phyloP scores from a whole-genome alignment of 2,329 filamentous ascomycete species.

The Colletotrichum magnum region DNA sequence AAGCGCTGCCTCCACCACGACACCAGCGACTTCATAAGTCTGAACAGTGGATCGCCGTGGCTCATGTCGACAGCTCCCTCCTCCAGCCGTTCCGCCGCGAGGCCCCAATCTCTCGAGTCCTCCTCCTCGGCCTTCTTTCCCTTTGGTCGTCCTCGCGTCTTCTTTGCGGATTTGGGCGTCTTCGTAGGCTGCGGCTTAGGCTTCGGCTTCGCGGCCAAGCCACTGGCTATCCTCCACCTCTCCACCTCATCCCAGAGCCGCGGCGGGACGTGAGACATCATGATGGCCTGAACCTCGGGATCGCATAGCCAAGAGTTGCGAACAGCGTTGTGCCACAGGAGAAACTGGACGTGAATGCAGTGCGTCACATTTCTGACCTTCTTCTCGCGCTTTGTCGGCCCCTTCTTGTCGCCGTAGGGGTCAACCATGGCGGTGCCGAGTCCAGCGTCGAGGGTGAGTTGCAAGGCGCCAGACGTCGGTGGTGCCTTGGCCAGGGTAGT shows the following conservation, averaged over 20 bases:
- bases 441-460: slow-evolving; percentile 77
- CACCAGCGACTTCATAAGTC: slow-evolving; percentile 81
- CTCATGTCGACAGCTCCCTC: slow-evolving; percentile 82
- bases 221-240: slow-evolving; percentile 79
- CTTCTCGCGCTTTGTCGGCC: slow-evolving; percentile 86
- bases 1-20: slow-evolving; percentile 93
- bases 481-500: slow-evolving; percentile 58
- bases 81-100: slow-evolving; percentile 77
- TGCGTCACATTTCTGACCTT: slow-evolving; percentile 85
- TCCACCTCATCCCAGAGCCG: slow-evolving; percentile 80
- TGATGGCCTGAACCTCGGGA: slow-evolving; percentile 78
- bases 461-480: slow-evolving; percentile 75
- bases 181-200: slow-evolving; percentile 53
- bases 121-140: slow-evolving; percentile 49
- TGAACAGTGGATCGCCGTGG: slow-evolving; percentile 84
- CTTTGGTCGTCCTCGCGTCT: slow-evolving; percentile 55
- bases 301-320: slow-evolving; percentile 90
- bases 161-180: slow-evolving; percentile 47
- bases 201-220: slow-evolving; percentile 63
- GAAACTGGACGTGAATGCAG: slow-evolving; percentile 87
- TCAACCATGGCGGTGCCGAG: slow-evolving; percentile 73
- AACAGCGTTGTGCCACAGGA: slow-evolving; percentile 91
- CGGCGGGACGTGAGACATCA: slow-evolving; percentile 80
- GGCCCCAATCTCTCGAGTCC: slow-evolving; percentile 77
- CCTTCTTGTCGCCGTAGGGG: slow-evolving; percentile 79